These are phyloP conservation scores for Xylaria telfairii DNA, from an alignment of 495 filamentous ascomycete genomes.

Conservation along the genomic window DNA sequence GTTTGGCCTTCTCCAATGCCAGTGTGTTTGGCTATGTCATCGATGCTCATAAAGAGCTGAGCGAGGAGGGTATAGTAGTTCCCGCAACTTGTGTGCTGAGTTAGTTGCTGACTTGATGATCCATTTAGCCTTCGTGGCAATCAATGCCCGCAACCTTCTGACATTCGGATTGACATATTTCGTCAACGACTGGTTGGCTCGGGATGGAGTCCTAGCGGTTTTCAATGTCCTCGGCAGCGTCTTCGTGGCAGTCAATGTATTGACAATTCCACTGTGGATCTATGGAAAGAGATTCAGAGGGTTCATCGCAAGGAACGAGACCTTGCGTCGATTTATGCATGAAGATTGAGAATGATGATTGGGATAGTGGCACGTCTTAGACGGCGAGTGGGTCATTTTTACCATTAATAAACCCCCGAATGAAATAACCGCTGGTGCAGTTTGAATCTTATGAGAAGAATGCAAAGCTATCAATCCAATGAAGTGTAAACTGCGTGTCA, in stretches of 20 bases:
- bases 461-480: background rate
- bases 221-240: constrained; percentile 57
- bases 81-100: background rate
- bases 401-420: no score
- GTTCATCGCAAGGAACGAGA: constrained; percentile 52
- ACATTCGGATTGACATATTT: constrained; percentile 62
- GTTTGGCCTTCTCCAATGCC: constrained; percentile 56
- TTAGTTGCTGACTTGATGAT: constrained; percentile 23
- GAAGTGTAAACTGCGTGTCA: background rate
- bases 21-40: constrained; percentile 62
- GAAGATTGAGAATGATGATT: constrained; percentile 41
- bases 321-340: constrained; percentile 57
- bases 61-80: constrained; percentile 50
- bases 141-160: constrained; percentile 60
- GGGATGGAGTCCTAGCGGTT: constrained; percentile 53
- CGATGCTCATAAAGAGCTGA: constrained; percentile 57
- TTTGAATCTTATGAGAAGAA: background rate
- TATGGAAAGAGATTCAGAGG: constrained; percentile 57
- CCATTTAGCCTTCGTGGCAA: constrained; percentile 55
- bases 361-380: background rate
- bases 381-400: background rate
- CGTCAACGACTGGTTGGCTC: constrained; percentile 56
- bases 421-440: background rate
- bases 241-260: constrained; percentile 51
- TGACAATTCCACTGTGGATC: constrained; percentile 62